Evolutionary conservation across 331 rosid genomes (phyloP), one percentile per base, ranked within the genome.

Genomic region (Cydonia oblonga): DNA sequence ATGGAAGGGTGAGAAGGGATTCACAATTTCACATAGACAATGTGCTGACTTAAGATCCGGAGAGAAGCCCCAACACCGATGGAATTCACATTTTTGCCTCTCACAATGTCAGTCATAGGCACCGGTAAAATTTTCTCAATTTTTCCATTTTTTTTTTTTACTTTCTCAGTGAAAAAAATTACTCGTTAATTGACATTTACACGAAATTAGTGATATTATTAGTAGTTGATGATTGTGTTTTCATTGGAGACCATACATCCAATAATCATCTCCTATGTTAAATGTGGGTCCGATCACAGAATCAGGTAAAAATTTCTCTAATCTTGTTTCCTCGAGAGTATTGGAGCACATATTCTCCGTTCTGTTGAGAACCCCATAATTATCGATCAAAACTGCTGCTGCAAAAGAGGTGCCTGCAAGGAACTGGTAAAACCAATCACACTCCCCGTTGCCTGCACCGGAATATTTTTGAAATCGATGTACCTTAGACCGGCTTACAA

Each of bases 61-160:
- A 40, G 49, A 77, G 18, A 6, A 76, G 84, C 44, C 87, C 87
- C 73, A 83, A 83, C 77, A 77, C 80, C 30, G 80, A 80, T 61
- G 84, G 84, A 18, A 80, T 80, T 60, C 87, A 83, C 76, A 73
- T 83, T 22, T 77, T 68, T 6, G 29, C 82, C 53, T 80, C 84
- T 52, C 42, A 62, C 46, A 24, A 83, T 3, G 42, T 35, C 53
- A 13, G 15, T 8, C 5, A 73, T 79, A 69, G 72, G 13, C 9
- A 35, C 42, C 13, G 42, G 42, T 35, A 35, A 35, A 35, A 35
- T 35, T 35, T 9, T 26, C 7, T 9, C 23, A 29, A 9, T 5
- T 29, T 69, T n/a, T 29, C 23, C 2, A 35, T 65, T 6, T 9
- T 38, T 12, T 18, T 5, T 26, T 46, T 49, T 19, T 10, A 30